Conservation (phyloP, 2,329 filamentous ascomycete genomes). For the Clarireedia homoeocarpa region DNA sequence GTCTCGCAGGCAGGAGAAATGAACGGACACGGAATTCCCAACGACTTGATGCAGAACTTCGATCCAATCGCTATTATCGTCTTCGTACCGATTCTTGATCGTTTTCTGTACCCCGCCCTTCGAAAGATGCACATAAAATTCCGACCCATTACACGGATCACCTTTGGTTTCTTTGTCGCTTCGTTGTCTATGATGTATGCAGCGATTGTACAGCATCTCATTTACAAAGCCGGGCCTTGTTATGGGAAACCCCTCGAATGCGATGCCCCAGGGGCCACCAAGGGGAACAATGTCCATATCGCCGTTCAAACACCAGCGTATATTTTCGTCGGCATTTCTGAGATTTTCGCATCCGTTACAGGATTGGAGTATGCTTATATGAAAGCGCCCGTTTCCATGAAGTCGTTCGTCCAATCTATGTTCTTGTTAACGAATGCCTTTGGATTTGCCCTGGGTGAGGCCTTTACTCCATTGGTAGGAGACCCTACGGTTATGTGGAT, state of each 20-base stretch:
- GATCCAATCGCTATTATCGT: slow-evolving; percentile 53
- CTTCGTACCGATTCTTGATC: slow-evolving; percentile 43
- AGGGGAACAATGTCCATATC: slow-evolving; percentile 21
- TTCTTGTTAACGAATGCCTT: slow-evolving; percentile 60
- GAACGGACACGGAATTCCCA: slow-evolving; percentile 45
- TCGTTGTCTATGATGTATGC: slow-evolving; percentile 6
- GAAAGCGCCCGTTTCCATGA: slow-evolving; percentile 73
- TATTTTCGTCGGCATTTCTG: slow-evolving; percentile 45
- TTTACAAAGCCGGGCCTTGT: slow-evolving; percentile 53
- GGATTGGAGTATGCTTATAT: slow-evolving; percentile 71
- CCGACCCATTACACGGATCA: slow-evolving; percentile 48
- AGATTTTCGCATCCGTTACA: slow-evolving; percentile 50
- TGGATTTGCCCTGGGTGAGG: slow-evolving; percentile 42
- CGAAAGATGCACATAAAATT: slow-evolving; percentile 46
- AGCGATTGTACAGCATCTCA: slow-evolving; percentile 33
- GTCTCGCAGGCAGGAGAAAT: slow-evolving; percentile 47
- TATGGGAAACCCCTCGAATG: slow-evolving; percentile 34
- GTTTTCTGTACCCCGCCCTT: slow-evolving; percentile 50
- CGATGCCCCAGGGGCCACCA: slow-evolving; percentile 1
- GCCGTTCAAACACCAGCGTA: slow-evolving; percentile 40
- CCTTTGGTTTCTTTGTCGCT: slow-evolving; percentile 50
- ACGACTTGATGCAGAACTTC: slow-evolving; percentile 53
- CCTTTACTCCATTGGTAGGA: slow-evolving; percentile 34
- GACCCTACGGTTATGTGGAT: slow-evolving; percentile 37
- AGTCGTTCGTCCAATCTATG: slow-evolving; percentile 61